Conservation (phyloP, 208 protist genomes). For the Crithidia brevicula region DNA sequence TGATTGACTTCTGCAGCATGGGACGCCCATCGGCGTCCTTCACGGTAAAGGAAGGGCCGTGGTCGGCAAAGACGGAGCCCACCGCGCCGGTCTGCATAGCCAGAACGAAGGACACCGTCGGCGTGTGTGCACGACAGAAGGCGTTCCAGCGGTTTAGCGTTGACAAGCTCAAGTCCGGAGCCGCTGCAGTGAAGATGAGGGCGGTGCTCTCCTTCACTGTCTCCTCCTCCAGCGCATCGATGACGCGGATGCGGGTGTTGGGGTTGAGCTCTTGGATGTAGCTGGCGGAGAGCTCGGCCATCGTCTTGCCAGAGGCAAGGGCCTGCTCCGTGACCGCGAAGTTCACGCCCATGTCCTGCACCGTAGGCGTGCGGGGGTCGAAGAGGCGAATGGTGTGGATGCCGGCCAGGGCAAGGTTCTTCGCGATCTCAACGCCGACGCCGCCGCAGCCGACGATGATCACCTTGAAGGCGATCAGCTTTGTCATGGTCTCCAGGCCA, state of each 20-base stretch:
- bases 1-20: constrained; percentile 81
- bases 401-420: constrained; percentile 91
- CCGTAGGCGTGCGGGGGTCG: constrained; percentile 60
- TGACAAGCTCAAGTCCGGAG: constrained; percentile 63
- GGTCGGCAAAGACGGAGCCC: constrained; percentile 85
- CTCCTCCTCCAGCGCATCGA: constrained; percentile 58
- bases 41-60: constrained; percentile 73
- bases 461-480: constrained; percentile 90
- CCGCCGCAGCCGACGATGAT: constrained; percentile 92
- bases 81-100: constrained; percentile 67
- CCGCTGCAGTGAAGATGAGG: constrained; percentile 78
- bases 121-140: constrained; percentile 69
- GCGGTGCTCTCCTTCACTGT: constrained; percentile 55
- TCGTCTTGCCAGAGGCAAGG: constrained; percentile 49
- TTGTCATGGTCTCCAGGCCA: constrained; percentile 92
- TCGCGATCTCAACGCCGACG: constrained; percentile 91
- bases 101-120: constrained; percentile 82
- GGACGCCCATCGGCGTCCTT: constrained; percentile 85
- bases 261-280: constrained; percentile 91
- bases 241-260: constrained; percentile 75
- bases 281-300: constrained; percentile 62
- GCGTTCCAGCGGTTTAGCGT: constrained; percentile 77
- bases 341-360: constrained; percentile 87
- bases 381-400: constrained; percentile 85
- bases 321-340: constrained; percentile 83